Evolutionary conservation across 306 rosid genomes (phyloP), one percentile per base, ranked within the genome.

Genomic region (Trifolium subterraneum): DNA sequence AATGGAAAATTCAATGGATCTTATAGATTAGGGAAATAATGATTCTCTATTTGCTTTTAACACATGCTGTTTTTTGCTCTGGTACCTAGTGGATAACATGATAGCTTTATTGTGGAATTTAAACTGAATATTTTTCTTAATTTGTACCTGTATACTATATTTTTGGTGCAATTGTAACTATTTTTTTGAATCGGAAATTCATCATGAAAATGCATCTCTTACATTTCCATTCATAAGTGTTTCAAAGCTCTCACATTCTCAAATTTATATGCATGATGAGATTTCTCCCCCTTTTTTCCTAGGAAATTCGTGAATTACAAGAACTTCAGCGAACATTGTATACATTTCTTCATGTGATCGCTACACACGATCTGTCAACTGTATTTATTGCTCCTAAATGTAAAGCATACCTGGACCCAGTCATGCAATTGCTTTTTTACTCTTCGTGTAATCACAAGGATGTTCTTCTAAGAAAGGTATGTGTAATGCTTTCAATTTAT

Each of bases 281-380:
- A 75, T 79, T 81, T 27, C 16, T 4, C 9, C 2, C 58, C 58
- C 25, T 59, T 14, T 7, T 50, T 60, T 4, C 33, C 59, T 59
- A 94, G 98, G 98, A 94, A 88, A 83, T 91, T 77, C 95, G 97
- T 39, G 98, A 94, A 76, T 81, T 94, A 84, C 97, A 90, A 85
- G 98, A 94, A 83, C 97, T 94, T 82, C 98, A 91, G 71, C 89
- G 85, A 63, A 87, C 85, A 61, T 83, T 94, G 55, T 88, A 84
- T 82, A 88, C 97, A 31, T 94, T 94, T 90, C 97, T 94, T 50
- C 96, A 94, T 51, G 97, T 92, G 86, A 88, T 94, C 66, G 42
- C 92, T 35, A 79, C 93, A 19, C 97, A 91, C 64, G 89, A 87
- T 62, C 85, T 94, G 58, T 94, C 98, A 72, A 80, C 88, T 31